A percentile compares a stretch with the other conserved stretches of the same genome.
Conservation (phyloP, 495 filamentous ascomycete genomes). For the Polyplosphaeria fusca region DNA sequence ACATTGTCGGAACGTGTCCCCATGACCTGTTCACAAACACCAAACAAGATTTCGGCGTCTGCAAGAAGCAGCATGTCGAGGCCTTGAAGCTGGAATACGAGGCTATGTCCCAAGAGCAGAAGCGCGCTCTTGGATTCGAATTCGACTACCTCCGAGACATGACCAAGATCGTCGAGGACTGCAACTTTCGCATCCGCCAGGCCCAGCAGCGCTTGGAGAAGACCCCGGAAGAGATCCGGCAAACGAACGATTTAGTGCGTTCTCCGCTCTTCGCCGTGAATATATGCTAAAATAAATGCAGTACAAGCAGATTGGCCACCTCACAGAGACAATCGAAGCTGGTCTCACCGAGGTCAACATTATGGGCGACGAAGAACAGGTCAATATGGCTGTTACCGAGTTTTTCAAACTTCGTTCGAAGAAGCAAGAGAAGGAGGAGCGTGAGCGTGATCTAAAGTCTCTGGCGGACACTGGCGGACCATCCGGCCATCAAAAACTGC, state of each 20-base stretch:
- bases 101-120: constrained; percentile 59
- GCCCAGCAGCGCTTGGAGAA: constrained; percentile 92
- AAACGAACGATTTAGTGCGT: constrained; percentile 81
- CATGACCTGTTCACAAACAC: constrained; percentile 99
- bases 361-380: constrained; percentile 75
- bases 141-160: constrained; percentile 96
- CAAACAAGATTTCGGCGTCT: constrained; percentile 92
- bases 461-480: constrained; percentile 88
- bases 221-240: constrained; percentile 93
- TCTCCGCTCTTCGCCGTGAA: not conserved
- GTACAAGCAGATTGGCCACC: constrained; percentile 84
- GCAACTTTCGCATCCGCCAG: constrained; percentile 86
- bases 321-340: constrained; percentile 72
- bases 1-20: constrained; percentile 89
- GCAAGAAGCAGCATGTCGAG: constrained; percentile 86
- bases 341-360: constrained; percentile 82
- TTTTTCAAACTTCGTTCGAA: constrained; percentile 76
- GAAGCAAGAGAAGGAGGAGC: constrained; percentile 76
- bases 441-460: constrained; percentile 87
- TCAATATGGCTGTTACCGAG: constrained; percentile 78
- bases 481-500: constrained; percentile 92
- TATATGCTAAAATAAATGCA: not conserved
- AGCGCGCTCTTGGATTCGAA: constrained; percentile 74
- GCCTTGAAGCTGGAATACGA: constrained; percentile 86
- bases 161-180: constrained; percentile 92